These are phyloP conservation scores for Onygena corvina DNA, from an alignment of 2,329 filamentous ascomycete genomes.

Conservation along the genomic window DNA sequence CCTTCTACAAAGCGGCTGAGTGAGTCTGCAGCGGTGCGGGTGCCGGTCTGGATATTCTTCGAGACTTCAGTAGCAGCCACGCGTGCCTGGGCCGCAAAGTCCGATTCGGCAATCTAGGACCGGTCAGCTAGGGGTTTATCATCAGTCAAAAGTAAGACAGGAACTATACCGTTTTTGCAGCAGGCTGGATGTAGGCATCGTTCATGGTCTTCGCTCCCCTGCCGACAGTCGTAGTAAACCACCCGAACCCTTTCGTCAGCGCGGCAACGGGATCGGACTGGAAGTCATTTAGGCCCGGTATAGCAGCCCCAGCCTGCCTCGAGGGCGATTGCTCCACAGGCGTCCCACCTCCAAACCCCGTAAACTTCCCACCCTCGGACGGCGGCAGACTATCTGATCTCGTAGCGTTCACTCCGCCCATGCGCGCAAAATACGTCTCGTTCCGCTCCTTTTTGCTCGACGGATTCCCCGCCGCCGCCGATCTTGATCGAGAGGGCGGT, in stretches of 20 bases:
- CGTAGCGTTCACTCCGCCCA: slow-evolving; percentile 71
- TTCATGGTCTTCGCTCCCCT: slow-evolving; percentile 89
- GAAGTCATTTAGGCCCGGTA: slow-evolving; percentile 71
- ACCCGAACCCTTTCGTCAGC: slow-evolving; percentile 83
- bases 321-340: slow-evolving; percentile 35
- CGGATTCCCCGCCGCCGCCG: slow-evolving; percentile 21
- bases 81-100: slow-evolving; percentile 62
- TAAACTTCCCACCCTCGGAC: slow-evolving; percentile 83
- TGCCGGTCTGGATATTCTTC: slow-evolving; percentile 52
- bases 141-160: neutral
- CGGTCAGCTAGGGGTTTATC: neutral
- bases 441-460: slow-evolving; percentile 53
- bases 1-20: slow-evolving; percentile 85
- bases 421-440: slow-evolving; percentile 78
- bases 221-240: slow-evolving; percentile 76
- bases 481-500: slow-evolving; percentile 18
- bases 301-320: slow-evolving; percentile 21
- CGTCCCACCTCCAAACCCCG: slow-evolving; percentile 68
- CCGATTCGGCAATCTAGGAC: slow-evolving; percentile 65
- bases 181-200: slow-evolving; percentile 82
- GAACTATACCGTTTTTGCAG: slow-evolving; percentile 60
- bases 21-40: slow-evolving; percentile 62
- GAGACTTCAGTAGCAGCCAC: slow-evolving; percentile 42
- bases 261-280: slow-evolving; percentile 83
- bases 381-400: slow-evolving; percentile 65